phyloP scores from a whole-genome alignment of 2,329 filamentous ascomycete genomes.

The Lachnellula hyalina region DNA sequence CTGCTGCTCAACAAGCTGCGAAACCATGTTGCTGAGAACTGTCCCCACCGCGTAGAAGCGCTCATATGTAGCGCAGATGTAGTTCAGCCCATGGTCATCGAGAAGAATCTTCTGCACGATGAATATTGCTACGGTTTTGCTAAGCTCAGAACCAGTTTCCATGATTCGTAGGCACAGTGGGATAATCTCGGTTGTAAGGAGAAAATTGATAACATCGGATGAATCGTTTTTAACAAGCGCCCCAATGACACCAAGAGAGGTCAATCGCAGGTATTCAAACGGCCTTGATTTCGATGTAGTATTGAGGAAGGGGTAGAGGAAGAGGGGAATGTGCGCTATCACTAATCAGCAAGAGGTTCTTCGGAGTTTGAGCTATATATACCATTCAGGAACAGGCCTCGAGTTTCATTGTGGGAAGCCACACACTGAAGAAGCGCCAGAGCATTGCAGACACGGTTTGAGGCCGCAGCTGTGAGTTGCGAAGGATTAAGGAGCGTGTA shows the following conservation, averaged over 20 bases:
- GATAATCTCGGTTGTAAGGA: constrained; percentile 97
- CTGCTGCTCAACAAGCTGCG: constrained; percentile 94
- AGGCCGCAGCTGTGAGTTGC: constrained; percentile 94
- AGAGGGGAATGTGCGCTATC: constrained; percentile 93
- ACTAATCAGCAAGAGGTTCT: constrained; percentile 12
- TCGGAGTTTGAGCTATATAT: constrained; percentile 27
- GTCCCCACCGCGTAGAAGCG: constrained; percentile 97
- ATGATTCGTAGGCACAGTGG: constrained; percentile 96
- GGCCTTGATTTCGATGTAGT: constrained; percentile 97
- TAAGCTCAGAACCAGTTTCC: constrained; percentile 97
- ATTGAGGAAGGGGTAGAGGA: constrained; percentile 96
- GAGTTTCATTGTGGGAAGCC: constrained; percentile 93
- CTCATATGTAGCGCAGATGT: constrained; percentile 98
- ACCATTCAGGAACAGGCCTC: constrained; percentile 92
- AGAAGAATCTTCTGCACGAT: constrained; percentile 98
- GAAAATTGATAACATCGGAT: constrained; percentile 97
- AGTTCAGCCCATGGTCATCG: constrained; percentile 93
- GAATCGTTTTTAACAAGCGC: constrained; percentile 98
- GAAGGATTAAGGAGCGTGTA: constrained; percentile 96
- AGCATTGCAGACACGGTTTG: constrained; percentile 95
- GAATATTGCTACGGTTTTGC: constrained; percentile 98
- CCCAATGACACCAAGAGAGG: constrained; percentile 92
- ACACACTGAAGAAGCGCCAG: constrained; percentile 94
- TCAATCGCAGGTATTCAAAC: constrained; percentile 94
- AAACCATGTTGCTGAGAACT: constrained; percentile 97